A percentile compares a stretch with the other conserved stretches of the same genome.
Conservation (phyloP, 78 protist species). For the Planoprotostelium fungivorum region DNA sequence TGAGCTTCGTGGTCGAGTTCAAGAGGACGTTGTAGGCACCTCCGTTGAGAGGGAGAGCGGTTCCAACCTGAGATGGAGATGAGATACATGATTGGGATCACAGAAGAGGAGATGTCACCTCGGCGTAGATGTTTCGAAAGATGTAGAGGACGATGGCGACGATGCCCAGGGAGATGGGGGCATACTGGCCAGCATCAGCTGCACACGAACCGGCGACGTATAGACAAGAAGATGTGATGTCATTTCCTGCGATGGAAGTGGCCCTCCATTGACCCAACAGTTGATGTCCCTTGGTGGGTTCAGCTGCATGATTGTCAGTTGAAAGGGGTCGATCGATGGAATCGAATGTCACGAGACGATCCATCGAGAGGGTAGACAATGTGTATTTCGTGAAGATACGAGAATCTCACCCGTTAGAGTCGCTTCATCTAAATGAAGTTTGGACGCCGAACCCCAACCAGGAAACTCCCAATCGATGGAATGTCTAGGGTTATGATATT, state of each 20-base stretch:
- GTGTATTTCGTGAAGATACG: too few relatives aligned
- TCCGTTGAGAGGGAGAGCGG: slow-evolving; percentile 81
- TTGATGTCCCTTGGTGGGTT: not conserved
- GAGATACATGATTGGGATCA: not conserved
- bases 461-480: not conserved
- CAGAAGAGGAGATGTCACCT: not conserved
- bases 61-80: slow-evolving; percentile 52
- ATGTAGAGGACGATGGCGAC: slow-evolving; percentile 67
- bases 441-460: not conserved
- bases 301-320: not conserved
- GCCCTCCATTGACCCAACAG: not conserved
- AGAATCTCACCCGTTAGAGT: not conserved
- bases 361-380: too few relatives aligned
- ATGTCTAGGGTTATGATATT: too few relatives aligned
- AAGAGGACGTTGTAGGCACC: slow-evolving; percentile 81
- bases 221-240: slow-evolving; percentile 56
- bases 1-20: slow-evolving; percentile 70
- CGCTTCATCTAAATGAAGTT: not conserved
- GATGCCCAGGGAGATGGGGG: slow-evolving; percentile 66
- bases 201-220: slow-evolving; percentile 61
- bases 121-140: slow-evolving; percentile 56
- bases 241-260: not conserved
- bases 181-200: slow-evolving; percentile 57
- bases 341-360: not conserved
- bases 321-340: not conserved